Evolutionary conservation across 2,329 filamentous ascomycete species (phyloP), one percentile per base, ranked within the genome.

Genomic region (Calonectria crousiana): DNA sequence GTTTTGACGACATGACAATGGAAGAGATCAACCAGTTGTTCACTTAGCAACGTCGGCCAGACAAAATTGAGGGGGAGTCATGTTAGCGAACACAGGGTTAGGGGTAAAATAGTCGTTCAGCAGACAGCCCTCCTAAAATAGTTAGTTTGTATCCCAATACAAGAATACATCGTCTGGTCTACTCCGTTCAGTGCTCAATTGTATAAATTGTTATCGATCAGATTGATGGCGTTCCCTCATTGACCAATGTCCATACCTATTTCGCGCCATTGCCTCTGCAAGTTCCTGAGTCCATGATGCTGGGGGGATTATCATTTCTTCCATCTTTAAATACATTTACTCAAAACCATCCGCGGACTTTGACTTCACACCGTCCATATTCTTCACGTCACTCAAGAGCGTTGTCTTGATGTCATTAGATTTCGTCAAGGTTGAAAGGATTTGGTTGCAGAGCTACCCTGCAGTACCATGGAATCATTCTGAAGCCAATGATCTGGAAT

Each of bases 1-100:
- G 84, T n/a, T 75, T 87, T 4, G 86, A 87, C 34, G 77, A 41
- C 14, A 20, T 62, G n/a, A 28, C n/a, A 71, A 67, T 30, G 78
- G 67, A 41, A 66, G 75, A 67, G 65, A 71, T 8, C 47, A 75
- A 44, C 64, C 53, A 58, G 13, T 11, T 58, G 11, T 58, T 36
- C 44, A n/a, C 20, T 23, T 47, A 47, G 11, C 44, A 10, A 23
- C 2, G n/a, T 23, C 10, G 20, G n/a, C 44, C 4, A 1, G n/a
- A 23, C 8, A 11, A n/a, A 13, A 23, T 47, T 20, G 44, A 47
- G 6, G 20, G 20, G 20, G 8, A 47, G 3, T 47, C 1, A 11
- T 10, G 41, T 10, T 1, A 9, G 9, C n/a, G 1, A 3, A 11
- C 1, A 8, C 3, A 20, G 8, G 44, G n/a, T 47, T 13, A n/a